Evolutionary conservation across 2,329 filamentous ascomycete genomes (phyloP).

Genomic region (Colletotrichum musae): DNA sequence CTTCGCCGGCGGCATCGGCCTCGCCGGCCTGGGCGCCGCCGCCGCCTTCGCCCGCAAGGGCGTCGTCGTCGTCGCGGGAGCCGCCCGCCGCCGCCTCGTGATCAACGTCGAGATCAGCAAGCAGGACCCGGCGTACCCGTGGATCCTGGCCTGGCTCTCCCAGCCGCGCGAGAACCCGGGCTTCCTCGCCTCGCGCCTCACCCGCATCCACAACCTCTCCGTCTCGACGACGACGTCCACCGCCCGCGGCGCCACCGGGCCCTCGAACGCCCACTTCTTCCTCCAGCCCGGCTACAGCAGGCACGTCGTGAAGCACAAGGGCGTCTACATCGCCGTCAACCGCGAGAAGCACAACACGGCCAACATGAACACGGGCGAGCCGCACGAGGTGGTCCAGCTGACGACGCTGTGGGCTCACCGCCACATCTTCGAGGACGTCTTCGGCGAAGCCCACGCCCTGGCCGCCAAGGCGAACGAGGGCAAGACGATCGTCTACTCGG

Average conservation of each 20-base stretch:
- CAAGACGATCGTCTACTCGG: conserved; percentile 92
- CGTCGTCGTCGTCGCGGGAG: conserved; percentile 77
- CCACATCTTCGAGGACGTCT: conserved; percentile 90
- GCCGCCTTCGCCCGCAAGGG: conserved; percentile 86
- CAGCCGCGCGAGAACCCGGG: conserved; percentile 78
- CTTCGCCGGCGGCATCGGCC: conserved; percentile 84
- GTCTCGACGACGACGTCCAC: conserved; percentile 72
- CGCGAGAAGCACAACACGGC: conserved; percentile 88
- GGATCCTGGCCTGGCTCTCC: conserved; percentile 96
- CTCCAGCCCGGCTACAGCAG: conserved; percentile 92
- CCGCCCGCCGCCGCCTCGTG: conserved; percentile 87
- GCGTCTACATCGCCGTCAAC: conserved; percentile 89
- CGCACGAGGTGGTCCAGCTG: conserved; percentile 93
- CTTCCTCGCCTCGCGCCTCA: conserved; percentile 71
- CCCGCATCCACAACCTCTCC: conserved; percentile 72
- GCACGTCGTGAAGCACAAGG: conserved; percentile 88
- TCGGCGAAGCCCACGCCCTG: conserved; percentile 86
- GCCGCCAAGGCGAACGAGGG: conserved; percentile 87
- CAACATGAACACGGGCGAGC: conserved; percentile 85
- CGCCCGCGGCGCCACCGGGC: conserved; percentile 71
- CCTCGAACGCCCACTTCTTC: conserved; percentile 84
- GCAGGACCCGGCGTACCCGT: conserved; percentile 92
- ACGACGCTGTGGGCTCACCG: conserved; percentile 93
- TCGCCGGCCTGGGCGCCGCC: conserved; percentile 88
- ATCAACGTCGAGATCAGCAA: conserved; percentile 97